Conservation (phyloP, 305 asterid species). For the Rubia balearica region DNA sequence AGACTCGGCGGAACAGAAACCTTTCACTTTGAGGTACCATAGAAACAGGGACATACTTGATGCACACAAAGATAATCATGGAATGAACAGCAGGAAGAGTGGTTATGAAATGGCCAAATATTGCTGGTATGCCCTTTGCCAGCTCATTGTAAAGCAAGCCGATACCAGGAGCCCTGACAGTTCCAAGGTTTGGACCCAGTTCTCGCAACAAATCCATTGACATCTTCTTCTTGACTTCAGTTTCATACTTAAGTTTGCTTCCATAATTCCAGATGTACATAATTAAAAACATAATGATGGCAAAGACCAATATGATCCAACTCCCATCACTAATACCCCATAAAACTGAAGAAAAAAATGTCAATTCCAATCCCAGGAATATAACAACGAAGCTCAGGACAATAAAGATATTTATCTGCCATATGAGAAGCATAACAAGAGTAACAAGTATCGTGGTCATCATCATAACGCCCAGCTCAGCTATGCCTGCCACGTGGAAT, state of each 20-base stretch:
- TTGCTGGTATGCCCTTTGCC: slow-evolving; percentile 93
- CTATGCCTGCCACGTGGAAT: slow-evolving; percentile 58
- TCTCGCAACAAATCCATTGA: slow-evolving; percentile 82
- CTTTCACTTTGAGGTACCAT: slow-evolving; percentile 90
- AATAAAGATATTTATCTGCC: slow-evolving; percentile 86
- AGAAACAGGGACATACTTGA: slow-evolving; percentile 91
- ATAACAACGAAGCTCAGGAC: slow-evolving; percentile 62
- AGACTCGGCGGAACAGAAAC: slow-evolving; percentile 92
- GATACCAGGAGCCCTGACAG: slow-evolving; percentile 97
- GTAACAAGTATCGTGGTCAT: slow-evolving; percentile 89
- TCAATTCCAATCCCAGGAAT: slow-evolving; percentile 87
- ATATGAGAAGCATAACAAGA: slow-evolving; percentile 96
- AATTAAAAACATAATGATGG: slow-evolving; percentile 66
- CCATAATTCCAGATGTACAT: slow-evolving; percentile 99
- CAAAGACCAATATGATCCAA: slow-evolving; percentile 93
- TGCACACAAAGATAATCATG: slow-evolving; percentile 93
- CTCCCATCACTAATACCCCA: slow-evolving; percentile 97
- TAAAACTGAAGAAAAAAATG: slow-evolving; percentile 82
- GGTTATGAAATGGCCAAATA: slow-evolving; percentile 93
- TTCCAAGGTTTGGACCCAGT: slow-evolving; percentile 89
- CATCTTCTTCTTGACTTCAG: slow-evolving; percentile 86
- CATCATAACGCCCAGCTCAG: slow-evolving; percentile 98
- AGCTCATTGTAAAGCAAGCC: slow-evolving; percentile 92
- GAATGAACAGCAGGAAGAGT: slow-evolving; percentile 98
- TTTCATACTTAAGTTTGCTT: slow-evolving; percentile 93